Percentiles rank a stretch among this genome's conserved stretches.
These are phyloP conservation scores for Plasmodium chabaudi DNA, from an alignment of 169 alveolate species.

Conservation along the genomic window DNA sequence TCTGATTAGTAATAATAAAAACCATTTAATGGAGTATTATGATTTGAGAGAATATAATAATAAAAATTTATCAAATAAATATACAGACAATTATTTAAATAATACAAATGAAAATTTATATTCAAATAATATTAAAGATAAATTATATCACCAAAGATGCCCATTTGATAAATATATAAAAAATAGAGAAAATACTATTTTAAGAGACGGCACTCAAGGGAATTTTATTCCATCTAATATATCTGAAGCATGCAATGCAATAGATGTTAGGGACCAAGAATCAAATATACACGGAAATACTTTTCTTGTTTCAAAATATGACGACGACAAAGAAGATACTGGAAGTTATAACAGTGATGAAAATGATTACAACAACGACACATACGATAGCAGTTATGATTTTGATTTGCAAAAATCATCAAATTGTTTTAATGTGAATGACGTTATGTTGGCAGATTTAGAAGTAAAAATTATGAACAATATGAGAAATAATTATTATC, in stretches of 20 bases:
- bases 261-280: background rate
- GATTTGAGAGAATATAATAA: background rate
- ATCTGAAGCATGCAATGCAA: background rate
- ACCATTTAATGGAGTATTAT: constrained; percentile 15
- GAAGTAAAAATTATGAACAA: constrained; percentile 50
- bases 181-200: constrained; percentile 44
- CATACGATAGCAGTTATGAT: constrained; percentile 1
- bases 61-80: background rate
- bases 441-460: constrained; percentile 41
- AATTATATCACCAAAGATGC: constrained; percentile 10
- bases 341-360: background rate
- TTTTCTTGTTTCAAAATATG: constrained; percentile 14
- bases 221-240: constrained; percentile 5
- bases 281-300: constrained; percentile 3
- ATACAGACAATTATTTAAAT: background rate
- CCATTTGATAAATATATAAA: background rate
- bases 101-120: constrained; percentile 4
- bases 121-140: constrained; percentile 18
- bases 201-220: constrained; percentile 12
- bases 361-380: background rate
- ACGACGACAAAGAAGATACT: too few relatives aligned
- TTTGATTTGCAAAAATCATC: constrained; percentile 9
- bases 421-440: constrained; percentile 18
- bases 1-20: constrained; percentile 13
- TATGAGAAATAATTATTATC: constrained; percentile 62